These are phyloP conservation scores for Ganoderma boninense DNA, from an alignment of 1,284 basidiomycete genomes.

Conservation along the genomic window DNA sequence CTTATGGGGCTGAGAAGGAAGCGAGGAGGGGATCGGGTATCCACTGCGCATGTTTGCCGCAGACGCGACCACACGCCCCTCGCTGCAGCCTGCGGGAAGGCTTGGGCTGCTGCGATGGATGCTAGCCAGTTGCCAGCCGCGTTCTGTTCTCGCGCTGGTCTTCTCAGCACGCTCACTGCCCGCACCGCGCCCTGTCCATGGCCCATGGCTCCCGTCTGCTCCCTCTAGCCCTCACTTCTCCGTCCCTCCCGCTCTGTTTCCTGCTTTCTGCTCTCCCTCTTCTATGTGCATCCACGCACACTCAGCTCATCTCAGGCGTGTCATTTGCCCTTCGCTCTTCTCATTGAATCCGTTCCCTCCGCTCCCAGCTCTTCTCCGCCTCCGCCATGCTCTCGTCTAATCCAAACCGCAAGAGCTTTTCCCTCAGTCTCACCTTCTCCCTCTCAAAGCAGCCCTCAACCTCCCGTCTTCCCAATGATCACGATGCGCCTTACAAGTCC, in stretches of 20 bases:
- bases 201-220: slow-evolving; percentile 2
- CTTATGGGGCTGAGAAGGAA: slow-evolving; percentile 26
- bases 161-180: slow-evolving; percentile 14
- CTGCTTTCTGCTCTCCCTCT: slow-evolving; percentile 12
- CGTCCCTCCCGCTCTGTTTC: slow-evolving; percentile 1
- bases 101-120: background rate
- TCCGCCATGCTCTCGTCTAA: slow-evolving; percentile 24
- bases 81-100: background rate
- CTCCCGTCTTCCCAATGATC: slow-evolving; percentile 12
- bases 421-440: slow-evolving; percentile 28
- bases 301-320: slow-evolving; percentile 11
- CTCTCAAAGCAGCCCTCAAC: slow-evolving; percentile 24
- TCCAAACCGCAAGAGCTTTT: slow-evolving; percentile 30
- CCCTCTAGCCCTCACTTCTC: background rate
- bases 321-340: slow-evolving; percentile 26
- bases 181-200: background rate
- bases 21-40: slow-evolving; percentile 21
- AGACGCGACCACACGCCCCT: slow-evolving; percentile 17
- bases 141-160: slow-evolving; percentile 4
- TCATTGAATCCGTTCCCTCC: background rate
- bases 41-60: slow-evolving; percentile 23
- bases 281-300: slow-evolving; percentile 22
- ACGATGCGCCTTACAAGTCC: slow-evolving; percentile 15
- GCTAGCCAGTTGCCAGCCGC: background rate
- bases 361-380: background rate